A percentile compares a stretch with the other conserved stretches of the same genome.
These are phyloP conservation scores for Dillenia turbinata DNA, from an alignment of 164 flowering plant genomes.

Conservation along the genomic window DNA sequence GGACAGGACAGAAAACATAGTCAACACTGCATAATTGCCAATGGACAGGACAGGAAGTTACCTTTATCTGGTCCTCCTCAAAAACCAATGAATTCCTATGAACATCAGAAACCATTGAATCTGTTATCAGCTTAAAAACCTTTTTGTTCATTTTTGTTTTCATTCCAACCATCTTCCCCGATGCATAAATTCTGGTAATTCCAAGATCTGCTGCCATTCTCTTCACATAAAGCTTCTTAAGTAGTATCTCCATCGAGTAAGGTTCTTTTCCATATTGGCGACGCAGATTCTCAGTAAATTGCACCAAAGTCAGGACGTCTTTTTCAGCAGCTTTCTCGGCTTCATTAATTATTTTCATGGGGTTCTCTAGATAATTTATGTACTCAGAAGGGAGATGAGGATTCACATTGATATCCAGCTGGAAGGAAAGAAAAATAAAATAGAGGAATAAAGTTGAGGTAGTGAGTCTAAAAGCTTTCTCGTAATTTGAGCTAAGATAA, in stretches of 20 bases:
- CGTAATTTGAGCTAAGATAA: no score
- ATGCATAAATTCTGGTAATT: slow-evolving; percentile 67
- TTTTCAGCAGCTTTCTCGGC: slow-evolving; percentile 88
- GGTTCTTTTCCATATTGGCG: slow-evolving; percentile 96
- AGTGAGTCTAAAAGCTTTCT: no score
- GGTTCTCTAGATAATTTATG: slow-evolving; percentile 86
- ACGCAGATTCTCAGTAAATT: slow-evolving; percentile 77
- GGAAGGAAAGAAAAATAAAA: slow-evolving; percentile 13
- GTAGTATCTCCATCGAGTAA: slow-evolving; percentile 77
- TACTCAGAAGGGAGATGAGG: slow-evolving; percentile 91
- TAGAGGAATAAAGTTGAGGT: slow-evolving; percentile 2
- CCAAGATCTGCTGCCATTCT: slow-evolving; percentile 99
- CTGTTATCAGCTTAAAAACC: slow-evolving; percentile 75
- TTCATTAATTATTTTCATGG: slow-evolving; percentile 63
- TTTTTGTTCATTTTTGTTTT: slow-evolving; percentile 66
- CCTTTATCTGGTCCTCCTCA: slow-evolving; percentile 76
- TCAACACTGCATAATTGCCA: not conserved
- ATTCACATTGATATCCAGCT: slow-evolving; percentile 81
- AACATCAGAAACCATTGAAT: slow-evolving; percentile 67
- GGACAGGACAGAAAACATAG: not conserved
- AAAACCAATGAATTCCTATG: slow-evolving; percentile 51
- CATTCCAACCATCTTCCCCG: slow-evolving; percentile 84
- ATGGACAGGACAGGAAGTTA: slow-evolving; percentile 14
- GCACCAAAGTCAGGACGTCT: slow-evolving; percentile 79
- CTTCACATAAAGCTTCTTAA: slow-evolving; percentile 85